A percentile compares a stretch with the other conserved stretches of the same genome.
phyloP scores from a whole-genome alignment of 2,329 filamentous ascomycete genomes.

The Aspergillus sp. region DNA sequence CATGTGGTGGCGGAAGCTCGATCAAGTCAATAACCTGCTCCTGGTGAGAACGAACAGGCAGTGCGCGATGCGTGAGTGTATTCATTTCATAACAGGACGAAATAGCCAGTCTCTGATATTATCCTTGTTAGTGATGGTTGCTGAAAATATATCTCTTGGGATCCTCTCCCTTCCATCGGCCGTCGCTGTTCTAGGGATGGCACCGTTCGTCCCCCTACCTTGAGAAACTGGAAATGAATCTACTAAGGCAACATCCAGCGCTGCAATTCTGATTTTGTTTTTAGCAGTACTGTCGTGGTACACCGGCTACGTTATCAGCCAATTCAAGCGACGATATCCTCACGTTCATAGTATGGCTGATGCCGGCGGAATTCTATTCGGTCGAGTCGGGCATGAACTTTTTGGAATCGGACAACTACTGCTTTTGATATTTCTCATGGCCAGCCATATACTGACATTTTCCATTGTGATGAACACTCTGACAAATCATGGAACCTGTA shows the following conservation, averaged over 20 bases:
- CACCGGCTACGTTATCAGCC: constrained; percentile 61
- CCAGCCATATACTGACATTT: constrained; percentile 70
- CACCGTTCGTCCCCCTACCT: constrained; percentile 41
- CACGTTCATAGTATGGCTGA: constrained; percentile 67
- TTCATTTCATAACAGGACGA: too few species aligned
- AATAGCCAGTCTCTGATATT: too few species aligned
- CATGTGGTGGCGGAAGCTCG: too few species aligned
- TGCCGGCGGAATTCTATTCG: constrained; percentile 62
- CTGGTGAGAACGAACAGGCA: constrained; percentile 31
- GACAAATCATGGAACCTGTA: constrained; percentile 61
- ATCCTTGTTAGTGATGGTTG: constrained; percentile 51
- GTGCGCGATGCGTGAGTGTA: constrained; percentile 25
- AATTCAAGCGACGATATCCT: constrained; percentile 59
- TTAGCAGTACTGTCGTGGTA: constrained; percentile 55
- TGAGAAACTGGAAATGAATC: background rate
- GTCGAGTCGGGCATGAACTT: constrained; percentile 62
- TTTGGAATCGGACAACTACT: constrained; percentile 62
- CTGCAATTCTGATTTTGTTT: background rate
- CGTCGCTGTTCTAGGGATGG: constrained; percentile 53
- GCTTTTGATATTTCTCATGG: constrained; percentile 69
- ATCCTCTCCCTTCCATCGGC: constrained; percentile 56
- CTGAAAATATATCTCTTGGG: constrained; percentile 58
- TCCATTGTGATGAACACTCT: constrained; percentile 67
- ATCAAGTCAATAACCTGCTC: background rate
- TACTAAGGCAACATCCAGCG: background rate